phyloP scores from a whole-genome alignment of 495 filamentous ascomycete genomes.

The Hypoxylon cercidicola region DNA sequence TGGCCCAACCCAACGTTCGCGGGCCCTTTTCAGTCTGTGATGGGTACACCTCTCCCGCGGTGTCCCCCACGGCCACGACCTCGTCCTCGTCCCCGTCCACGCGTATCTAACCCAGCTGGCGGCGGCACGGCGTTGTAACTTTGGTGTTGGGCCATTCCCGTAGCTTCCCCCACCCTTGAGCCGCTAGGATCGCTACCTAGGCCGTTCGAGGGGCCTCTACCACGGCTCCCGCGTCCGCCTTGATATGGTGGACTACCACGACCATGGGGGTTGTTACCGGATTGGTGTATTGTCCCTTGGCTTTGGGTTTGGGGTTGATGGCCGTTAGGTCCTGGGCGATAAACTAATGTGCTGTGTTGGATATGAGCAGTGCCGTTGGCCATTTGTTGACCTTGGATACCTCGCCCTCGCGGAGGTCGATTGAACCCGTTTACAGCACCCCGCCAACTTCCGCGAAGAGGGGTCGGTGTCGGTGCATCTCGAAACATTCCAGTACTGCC shows the following conservation, averaged over 20 bases:
- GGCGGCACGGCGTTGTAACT: constrained; percentile 82
- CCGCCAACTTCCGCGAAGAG: constrained; percentile 76
- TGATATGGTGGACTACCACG: constrained; percentile 45
- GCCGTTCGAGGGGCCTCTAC: constrained; percentile 47
- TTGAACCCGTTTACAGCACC: constrained; percentile 66
- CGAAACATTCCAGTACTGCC: constrained; percentile 68
- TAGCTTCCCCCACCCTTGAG: constrained; percentile 38
- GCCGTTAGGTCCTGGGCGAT: constrained; percentile 48
- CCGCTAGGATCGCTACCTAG: constrained; percentile 33
- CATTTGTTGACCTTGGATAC: constrained; percentile 47
- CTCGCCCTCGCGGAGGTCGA: constrained; percentile 51
- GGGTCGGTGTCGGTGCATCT: constrained; percentile 73
- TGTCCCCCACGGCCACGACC: constrained; percentile 48
- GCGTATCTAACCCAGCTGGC: constrained; percentile 70
- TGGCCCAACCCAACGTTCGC: constrained; percentile 6
- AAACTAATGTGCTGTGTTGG: constrained; percentile 56
- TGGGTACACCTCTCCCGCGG: constrained; percentile 46
- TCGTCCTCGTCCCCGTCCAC: constrained; percentile 65
- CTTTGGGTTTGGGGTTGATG: constrained; percentile 35
- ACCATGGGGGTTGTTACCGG: constrained; percentile 32
- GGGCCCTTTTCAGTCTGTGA: constrained; percentile 7
- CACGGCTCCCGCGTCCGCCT: constrained; percentile 42
- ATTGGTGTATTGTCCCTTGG: constrained; percentile 29
- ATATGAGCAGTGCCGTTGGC: constrained; percentile 54
- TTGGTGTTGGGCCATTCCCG: constrained; percentile 53